Evolutionary conservation across 208 protist genomes (phyloP), one percentile per base, ranked within the genome.

Genomic region (Acanthamoeba culbertsoni): DNA sequence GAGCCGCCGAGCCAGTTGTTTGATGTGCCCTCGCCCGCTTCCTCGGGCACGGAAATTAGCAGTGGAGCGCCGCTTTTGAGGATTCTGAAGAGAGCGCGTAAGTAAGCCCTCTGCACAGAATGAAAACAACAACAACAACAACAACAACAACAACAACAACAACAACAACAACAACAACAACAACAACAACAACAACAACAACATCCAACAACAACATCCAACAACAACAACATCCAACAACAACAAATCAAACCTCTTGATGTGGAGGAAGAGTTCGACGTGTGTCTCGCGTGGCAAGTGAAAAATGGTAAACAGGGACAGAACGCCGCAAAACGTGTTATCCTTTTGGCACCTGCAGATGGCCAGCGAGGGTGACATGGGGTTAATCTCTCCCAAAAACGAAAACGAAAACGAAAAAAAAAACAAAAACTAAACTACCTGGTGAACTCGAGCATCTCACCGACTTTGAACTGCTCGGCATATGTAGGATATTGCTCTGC

Each of bases 361-460:
- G 7, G 20, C 35, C 18, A 43, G 63, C 63, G 57, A 35, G 57
- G 14, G n/a, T 31, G 26, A 1, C 7, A 1, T 23, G 0, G n/a
- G 6, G 57, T 16, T 16, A 35, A 65, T 55, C 12, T 55, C 8
- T 55, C 12, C 23, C 55, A 28, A n/a, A 63, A 7, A 28, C 3
- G 51, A n/a, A n/a, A 2, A 26, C 10, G 20, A 12, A 57, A 23
- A 57, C 51, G 18, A 23, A 57, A 57, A 12, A 23, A 12, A 57
- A 1, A 26, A 71, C 62, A 14, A 14, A 71, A n/a, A 16, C 20
- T 26, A 57, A 68, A 7, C 37, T 79, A 79, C 68, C 73, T 48
- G 23, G 73, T 84, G 73, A 90, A 90, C 82, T 90, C 82, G 51
- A 90, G 65, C 82, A 90, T 90, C 82, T 90, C 82, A 6, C 55